Conservation (phyloP, 345 rosid genomes). For the Hevea brasiliensis region DNA sequence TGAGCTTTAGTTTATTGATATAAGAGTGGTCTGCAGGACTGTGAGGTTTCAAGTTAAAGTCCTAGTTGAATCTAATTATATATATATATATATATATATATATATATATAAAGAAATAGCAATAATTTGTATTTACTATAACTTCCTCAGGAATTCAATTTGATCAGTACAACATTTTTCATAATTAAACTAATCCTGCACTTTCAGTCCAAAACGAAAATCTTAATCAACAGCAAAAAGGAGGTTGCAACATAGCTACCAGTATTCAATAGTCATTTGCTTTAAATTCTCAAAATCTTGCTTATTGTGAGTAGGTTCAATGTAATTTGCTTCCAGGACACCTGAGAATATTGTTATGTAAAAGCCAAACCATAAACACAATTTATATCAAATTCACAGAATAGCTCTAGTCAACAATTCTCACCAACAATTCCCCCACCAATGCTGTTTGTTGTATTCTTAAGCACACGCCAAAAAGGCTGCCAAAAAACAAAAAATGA, state of each 20-base stretch:
- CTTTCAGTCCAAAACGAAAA: not conserved
- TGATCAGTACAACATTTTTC: not conserved
- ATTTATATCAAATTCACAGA: not conserved
- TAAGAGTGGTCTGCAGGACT: no score
- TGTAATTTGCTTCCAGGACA: constrained; percentile 30
- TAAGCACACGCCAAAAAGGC: constrained; percentile 32
- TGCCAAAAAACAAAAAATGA: constrained; percentile 9
- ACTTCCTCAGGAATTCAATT: no score
- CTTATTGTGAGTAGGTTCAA: constrained; percentile 32
- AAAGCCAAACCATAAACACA: not conserved
- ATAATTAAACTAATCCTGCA: not conserved
- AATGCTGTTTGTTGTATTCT: not conserved
- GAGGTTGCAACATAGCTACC: constrained; percentile 11
- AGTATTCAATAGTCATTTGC: constrained; percentile 29
- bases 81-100: no score
- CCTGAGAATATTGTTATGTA: constrained; percentile 15
- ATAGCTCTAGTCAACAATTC: constrained; percentile 9
- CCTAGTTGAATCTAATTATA: no score
- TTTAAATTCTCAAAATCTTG: constrained; percentile 38
- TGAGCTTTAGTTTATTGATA: no score
- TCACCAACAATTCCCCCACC: constrained; percentile 37
- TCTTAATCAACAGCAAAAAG: not conserved
- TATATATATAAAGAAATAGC: no score
- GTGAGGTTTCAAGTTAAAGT: no score
- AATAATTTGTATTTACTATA: no score